A percentile compares a stretch with the other conserved stretches of the same genome.
Conservation (phyloP, 2,329 filamentous ascomycete genomes). For the Emmonsia crescens region DNA sequence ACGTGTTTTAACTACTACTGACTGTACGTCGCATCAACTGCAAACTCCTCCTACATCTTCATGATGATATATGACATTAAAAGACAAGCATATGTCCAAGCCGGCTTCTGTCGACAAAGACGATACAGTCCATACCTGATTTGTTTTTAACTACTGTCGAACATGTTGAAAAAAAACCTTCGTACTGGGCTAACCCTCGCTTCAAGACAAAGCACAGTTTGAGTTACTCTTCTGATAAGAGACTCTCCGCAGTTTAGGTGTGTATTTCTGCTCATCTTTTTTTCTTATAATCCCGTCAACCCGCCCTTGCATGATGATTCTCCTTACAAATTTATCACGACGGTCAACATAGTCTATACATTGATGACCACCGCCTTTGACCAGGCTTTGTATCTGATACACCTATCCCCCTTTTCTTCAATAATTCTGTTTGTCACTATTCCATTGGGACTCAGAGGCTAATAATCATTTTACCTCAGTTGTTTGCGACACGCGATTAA, state of each 20-base stretch:
- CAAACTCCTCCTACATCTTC: slow-evolving; percentile 16
- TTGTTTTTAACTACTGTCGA: neutral
- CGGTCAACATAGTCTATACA: slow-evolving; percentile 71
- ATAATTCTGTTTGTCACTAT: neutral
- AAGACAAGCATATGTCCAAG: slow-evolving; percentile 99
- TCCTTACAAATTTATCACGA: slow-evolving; percentile 56
- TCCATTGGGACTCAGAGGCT: neutral
- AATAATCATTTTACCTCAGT: neutral
- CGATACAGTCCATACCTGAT: slow-evolving; percentile 44
- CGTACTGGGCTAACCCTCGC: neutral
- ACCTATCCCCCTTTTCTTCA: neutral
- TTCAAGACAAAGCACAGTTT: neutral
- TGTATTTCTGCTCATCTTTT: slow-evolving; percentile 10
- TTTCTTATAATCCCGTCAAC: neutral
- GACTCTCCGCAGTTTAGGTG: slow-evolving; percentile 3
- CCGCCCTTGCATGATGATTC: slow-evolving; percentile 56
- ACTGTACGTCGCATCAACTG: slow-evolving; percentile 20
- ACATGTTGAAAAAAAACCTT: neutral
- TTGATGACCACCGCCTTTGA: slow-evolving; percentile 75
- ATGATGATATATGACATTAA: slow-evolving; percentile 80
- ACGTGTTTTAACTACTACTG: slow-evolving; percentile 5
- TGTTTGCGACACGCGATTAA: neutral
- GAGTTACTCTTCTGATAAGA: neutral
- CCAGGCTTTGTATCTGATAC: slow-evolving; percentile 46
- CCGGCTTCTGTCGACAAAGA: slow-evolving; percentile 37